These are phyloP conservation scores for sunflower (Helianthus annuus) DNA, from an alignment of 129 eudicot species.

Conservation along the genomic window HanXRQr2.0-SUNRISE NC_035434.2:12830753-12831252, in stretches of 20 bases:
- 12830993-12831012: constrained; percentile 27
- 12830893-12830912: constrained; percentile 47
- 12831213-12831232: constrained; percentile 74
- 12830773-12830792: no score
- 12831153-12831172: constrained; percentile 82
- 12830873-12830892: constrained; percentile 33
- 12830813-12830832: background rate
- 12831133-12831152: constrained; percentile 47
- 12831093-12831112: constrained; percentile 26
- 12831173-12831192: constrained; percentile 60
- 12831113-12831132: constrained; percentile 13
- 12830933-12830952: constrained; percentile 36
- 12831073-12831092: constrained; percentile 50
- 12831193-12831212: constrained; percentile 67
- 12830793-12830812: no score
- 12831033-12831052: constrained; percentile 50
- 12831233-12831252: constrained; percentile 73
- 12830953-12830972: constrained; percentile 18
- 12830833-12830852: constrained; percentile 24
- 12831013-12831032: constrained; percentile 36
- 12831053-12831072: constrained; percentile 33
- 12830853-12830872: constrained; percentile 35
- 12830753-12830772: no score
- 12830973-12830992: constrained; percentile 40
- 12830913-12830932: constrained; percentile 80